phyloP scores from a whole-genome alignment of 2,329 filamentous ascomycete genomes.

The Botrytis sinoallii region DNA sequence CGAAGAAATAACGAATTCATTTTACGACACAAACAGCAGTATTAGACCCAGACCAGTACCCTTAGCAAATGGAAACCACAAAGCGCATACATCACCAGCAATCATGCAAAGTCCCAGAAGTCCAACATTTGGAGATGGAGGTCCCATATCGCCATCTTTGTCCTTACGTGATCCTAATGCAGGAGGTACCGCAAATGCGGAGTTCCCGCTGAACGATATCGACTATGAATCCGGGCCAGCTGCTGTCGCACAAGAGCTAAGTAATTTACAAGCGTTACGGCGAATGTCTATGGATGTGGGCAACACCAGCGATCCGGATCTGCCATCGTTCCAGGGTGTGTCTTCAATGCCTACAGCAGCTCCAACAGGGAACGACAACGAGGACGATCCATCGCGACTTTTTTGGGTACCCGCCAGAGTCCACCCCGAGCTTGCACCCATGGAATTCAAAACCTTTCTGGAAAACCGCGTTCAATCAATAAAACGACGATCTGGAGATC shows the following conservation, averaged over 20 bases:
- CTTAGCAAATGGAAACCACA: slow-evolving; percentile 33
- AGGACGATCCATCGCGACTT: slow-evolving; percentile 81
- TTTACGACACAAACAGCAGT: slow-evolving; percentile 29
- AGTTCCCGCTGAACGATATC: slow-evolving; percentile 67
- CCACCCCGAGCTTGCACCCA: slow-evolving; percentile 90
- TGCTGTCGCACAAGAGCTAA: slow-evolving; percentile 69
- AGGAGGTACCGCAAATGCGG: slow-evolving; percentile 53
- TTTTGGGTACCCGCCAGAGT: slow-evolving; percentile 95
- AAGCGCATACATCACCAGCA: slow-evolving; percentile 35
- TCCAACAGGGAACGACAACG: slow-evolving; percentile 70
- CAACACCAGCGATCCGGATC: slow-evolving; percentile 65
- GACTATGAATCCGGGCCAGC: slow-evolving; percentile 72
- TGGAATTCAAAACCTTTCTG: slow-evolving; percentile 94
- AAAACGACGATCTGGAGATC: slow-evolving; percentile 76
- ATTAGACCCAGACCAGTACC: slow-evolving; percentile 29
- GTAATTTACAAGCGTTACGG: slow-evolving; percentile 69
- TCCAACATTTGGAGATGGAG: slow-evolving; percentile 36
- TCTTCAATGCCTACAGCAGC: slow-evolving; percentile 67
- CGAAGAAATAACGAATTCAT: slow-evolving; percentile 29
- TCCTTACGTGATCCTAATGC: slow-evolving; percentile 39
- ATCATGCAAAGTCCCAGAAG: slow-evolving; percentile 35
- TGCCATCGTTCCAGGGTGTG: slow-evolving; percentile 67
- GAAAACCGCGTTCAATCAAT: slow-evolving; percentile 92
- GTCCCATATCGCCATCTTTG: slow-evolving; percentile 41
- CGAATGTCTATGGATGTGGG: slow-evolving; percentile 75